Evolutionary conservation across 2,329 filamentous ascomycete genomes (phyloP).

Genomic region (Myrmaecium sp.): DNA sequence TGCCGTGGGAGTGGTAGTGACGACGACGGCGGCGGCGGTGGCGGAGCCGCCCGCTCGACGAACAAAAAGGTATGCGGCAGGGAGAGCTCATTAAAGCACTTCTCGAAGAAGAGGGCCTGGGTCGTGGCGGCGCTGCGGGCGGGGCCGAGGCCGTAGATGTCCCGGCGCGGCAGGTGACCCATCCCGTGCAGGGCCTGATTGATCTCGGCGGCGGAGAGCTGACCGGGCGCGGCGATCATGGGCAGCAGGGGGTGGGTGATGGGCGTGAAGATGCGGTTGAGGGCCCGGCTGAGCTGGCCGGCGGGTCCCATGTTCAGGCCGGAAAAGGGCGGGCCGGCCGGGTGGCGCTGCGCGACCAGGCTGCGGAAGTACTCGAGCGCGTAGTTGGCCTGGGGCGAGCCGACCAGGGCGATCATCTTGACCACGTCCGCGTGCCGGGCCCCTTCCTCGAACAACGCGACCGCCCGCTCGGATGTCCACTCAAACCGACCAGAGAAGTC

Average conservation of each 20-base stretch:
- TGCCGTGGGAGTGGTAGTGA: no score
- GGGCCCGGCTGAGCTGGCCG: conserved; percentile 67
- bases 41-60: conserved; percentile 52
- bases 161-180: conserved; percentile 63
- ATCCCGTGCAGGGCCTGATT: conserved; percentile 63
- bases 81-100: conserved; percentile 44
- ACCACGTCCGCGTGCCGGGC: conserved; percentile 67
- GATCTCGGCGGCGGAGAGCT: conserved; percentile 73
- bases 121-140: conserved; percentile 44
- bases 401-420: conserved; percentile 79
- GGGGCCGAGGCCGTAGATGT: conserved; percentile 65
- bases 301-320: conserved; percentile 76
- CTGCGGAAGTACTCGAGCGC: conserved; percentile 81
- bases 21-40: no score
- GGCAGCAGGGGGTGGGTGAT: conserved; percentile 75
- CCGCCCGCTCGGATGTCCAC: conserved; percentile 60
- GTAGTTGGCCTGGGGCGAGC: conserved; percentile 71
- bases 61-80: conserved; percentile 67
- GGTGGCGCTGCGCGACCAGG: conserved; percentile 31
- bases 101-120: conserved; percentile 73
- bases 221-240: conserved; percentile 70
- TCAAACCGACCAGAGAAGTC: conserved; percentile 74
- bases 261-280: conserved; percentile 76
- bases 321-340: conserved; percentile 50
- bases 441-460: conserved; percentile 54